A percentile compares a stretch with the other conserved stretches of the same genome.
These are phyloP conservation scores for Mycosphaerelloides madeirae DNA, from an alignment of 2,329 filamentous ascomycete genomes.

Conservation along the genomic window DNA sequence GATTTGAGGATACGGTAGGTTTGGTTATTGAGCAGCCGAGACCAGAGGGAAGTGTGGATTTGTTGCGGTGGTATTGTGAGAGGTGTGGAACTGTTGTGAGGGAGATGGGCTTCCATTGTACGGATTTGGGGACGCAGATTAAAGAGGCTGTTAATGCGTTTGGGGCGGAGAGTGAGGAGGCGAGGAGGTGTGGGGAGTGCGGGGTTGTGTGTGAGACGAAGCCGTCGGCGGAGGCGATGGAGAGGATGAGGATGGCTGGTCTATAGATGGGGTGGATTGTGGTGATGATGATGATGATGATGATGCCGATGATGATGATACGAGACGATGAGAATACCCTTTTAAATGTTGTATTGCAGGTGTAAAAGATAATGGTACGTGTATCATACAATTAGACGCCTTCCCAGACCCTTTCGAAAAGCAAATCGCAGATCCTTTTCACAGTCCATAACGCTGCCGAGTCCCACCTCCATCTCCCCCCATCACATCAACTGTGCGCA, in stretches of 20 bases:
- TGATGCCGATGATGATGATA: too few relatives aligned
- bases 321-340: too few relatives aligned
- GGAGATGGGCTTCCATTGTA: slow-evolving; percentile 83
- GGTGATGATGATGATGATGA: too few relatives aligned
- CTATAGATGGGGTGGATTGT: background rate
- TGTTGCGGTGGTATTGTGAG: slow-evolving; percentile 86
- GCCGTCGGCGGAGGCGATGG: slow-evolving; percentile 45
- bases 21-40: slow-evolving; percentile 85
- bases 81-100: slow-evolving; percentile 68
- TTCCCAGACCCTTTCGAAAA: too few relatives aligned
- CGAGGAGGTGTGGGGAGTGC: slow-evolving; percentile 72
- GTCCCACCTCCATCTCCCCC: too few relatives aligned
- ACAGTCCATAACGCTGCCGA: too few relatives aligned
- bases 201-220: slow-evolving; percentile 69
- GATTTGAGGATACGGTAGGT: slow-evolving; percentile 90
- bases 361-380: too few relatives aligned
- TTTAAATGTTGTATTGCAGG: too few relatives aligned
- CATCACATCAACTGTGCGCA: too few relatives aligned
- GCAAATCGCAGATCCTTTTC: too few relatives aligned
- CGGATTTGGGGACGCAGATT: slow-evolving; percentile 87
- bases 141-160: slow-evolving; percentile 86
- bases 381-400: too few relatives aligned
- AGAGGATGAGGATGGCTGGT: slow-evolving; percentile 28
- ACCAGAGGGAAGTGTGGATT: slow-evolving; percentile 65
- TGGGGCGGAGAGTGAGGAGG: slow-evolving; percentile 61